Evolutionary conservation across 352 stramenopile genomes (phyloP), one percentile per base, ranked within the genome.

Genomic region (Globisporangium cystogenes): DNA sequence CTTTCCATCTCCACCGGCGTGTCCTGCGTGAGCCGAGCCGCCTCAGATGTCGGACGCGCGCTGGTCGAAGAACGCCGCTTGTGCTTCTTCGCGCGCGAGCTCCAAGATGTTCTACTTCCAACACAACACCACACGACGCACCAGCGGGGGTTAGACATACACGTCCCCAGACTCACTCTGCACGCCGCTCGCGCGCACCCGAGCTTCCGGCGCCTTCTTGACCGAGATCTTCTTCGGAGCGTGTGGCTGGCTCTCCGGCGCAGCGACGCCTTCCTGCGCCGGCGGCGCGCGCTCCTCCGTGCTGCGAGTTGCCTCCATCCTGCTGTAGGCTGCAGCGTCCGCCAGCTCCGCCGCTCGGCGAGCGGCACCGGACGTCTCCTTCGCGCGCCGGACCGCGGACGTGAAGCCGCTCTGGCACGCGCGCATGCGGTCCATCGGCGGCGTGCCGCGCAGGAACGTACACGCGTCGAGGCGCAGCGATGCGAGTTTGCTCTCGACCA

Each of bases 401-500:
- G 68, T 58, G 49, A 81, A 81, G 35, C 71, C 71, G 45, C 62
- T 61, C 40, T 76, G 68, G 23, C 71, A 81, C 37, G 71, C 57
- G 3, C 70, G 60, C 49, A 75, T 66, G 24, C 68, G 70, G 35
- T 81, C 70, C 11, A 58, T 59, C 2, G 70, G 70, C 26, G 65
- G 65, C 4, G 68, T 47, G 1, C 71, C 65, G 57, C 67, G 73
- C 2, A 77, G 51, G 21, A 54, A 67, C 40, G 36, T 69, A 58
- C 71, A 81, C 29, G 71, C 71, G 41, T 81, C 68, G 27, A 81
- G 57, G 36, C 68, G 71, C 53, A 70, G 53, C 31, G 71, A 72
- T 42, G 71, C 64, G 55, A 81, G 54, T 7, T 35, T 31, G 2
- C 56, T 47, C 21, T 63, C 7, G 41, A 76, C 47, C 29, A 70